phyloP scores from a whole-genome alignment of 805 yeast genomes.

The Saccharomycopsis fodiens region DNA sequence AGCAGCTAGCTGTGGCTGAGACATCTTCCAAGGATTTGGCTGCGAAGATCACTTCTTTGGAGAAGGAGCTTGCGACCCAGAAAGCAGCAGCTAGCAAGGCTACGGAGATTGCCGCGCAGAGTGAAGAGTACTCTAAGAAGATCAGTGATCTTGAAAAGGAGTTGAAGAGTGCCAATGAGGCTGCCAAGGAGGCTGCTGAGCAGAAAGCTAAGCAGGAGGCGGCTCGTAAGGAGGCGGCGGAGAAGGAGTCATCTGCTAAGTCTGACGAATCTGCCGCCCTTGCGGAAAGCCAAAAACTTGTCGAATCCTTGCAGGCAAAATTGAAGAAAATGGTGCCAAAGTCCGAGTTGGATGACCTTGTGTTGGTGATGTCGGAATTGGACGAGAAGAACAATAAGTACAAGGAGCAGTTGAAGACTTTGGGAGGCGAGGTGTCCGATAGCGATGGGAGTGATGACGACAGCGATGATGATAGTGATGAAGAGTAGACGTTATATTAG shows the following conservation, averaged over 20 bases:
- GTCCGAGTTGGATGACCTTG: constrained; percentile 52
- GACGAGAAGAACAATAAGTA: constrained; percentile 48
- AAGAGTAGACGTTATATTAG: too few species aligned
- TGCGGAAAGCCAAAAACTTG: constrained; percentile 7
- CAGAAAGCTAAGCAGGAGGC: neutral
- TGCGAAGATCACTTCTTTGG: constrained; percentile 23
- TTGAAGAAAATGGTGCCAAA: constrained; percentile 31
- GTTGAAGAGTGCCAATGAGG: constrained; percentile 8
- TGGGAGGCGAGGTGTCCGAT: constrained; percentile 37
- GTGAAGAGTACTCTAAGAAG: neutral
- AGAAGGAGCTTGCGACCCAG: too few species aligned
- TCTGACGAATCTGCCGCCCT: too few species aligned
- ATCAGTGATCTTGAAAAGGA: constrained; percentile 13
- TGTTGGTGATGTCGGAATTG: constrained; percentile 55
- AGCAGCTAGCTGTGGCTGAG: too few species aligned
- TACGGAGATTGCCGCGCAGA: neutral
- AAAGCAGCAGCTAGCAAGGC: constrained; percentile 24
- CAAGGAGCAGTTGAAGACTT: constrained; percentile 35
- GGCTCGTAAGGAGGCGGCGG: neutral
- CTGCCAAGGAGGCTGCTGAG: constrained; percentile 6
- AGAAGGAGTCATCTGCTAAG: constrained; percentile 21
- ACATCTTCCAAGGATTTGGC: neutral
- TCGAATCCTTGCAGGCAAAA: neutral
- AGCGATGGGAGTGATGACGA: constrained; percentile 41
- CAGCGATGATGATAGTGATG: constrained; percentile 47